These are phyloP conservation scores for Plasmodium fragile DNA, from an alignment of 169 alveolate genomes.

Conservation along the genomic window DNA sequence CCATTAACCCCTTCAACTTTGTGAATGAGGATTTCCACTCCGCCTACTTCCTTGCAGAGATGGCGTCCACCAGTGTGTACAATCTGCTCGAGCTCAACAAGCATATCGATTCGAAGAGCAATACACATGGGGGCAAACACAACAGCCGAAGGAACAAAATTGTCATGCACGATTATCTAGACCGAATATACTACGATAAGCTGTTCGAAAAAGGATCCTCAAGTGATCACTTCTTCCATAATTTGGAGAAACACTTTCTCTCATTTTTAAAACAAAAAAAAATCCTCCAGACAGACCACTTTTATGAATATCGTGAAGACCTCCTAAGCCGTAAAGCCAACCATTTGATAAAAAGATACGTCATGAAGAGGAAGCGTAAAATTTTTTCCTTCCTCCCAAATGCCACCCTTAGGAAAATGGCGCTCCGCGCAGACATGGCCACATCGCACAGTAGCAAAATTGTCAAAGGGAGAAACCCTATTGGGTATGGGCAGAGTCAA, in stretches of 20 bases:
- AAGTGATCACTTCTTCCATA: not conserved
- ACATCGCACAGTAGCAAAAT: not conserved
- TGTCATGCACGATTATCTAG: conserved; percentile 1
- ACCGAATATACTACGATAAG: conserved; percentile 44
- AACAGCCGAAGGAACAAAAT: conserved; percentile 11
- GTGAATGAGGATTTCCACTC: conserved; percentile 78
- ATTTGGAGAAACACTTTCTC: conserved; percentile 25
- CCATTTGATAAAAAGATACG: conserved; percentile 6
- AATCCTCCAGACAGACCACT: conserved; percentile 3
- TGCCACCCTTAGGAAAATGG: not conserved
- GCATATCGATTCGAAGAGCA: conserved; percentile 52
- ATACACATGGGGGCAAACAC: conserved; percentile 14
- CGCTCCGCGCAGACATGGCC: not conserved
- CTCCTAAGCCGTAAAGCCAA: not conserved
- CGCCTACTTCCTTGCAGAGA: conserved; percentile 77
- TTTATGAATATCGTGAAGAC: conserved; percentile 27
- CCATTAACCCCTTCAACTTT: conserved; percentile 88
- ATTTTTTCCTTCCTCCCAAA: not conserved
- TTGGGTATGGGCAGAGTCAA: not conserved
- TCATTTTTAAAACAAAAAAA: conserved; percentile 49
- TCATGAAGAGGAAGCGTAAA: conserved; percentile 44
- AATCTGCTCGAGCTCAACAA: conserved; percentile 77
- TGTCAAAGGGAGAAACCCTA: not conserved
- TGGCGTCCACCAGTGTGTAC: conserved; percentile 69
- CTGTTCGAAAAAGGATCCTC: conserved; percentile 6